Evolutionary conservation across 805 yeast genomes (phyloP).

Genomic region (Teunomyces gatunensis): DNA sequence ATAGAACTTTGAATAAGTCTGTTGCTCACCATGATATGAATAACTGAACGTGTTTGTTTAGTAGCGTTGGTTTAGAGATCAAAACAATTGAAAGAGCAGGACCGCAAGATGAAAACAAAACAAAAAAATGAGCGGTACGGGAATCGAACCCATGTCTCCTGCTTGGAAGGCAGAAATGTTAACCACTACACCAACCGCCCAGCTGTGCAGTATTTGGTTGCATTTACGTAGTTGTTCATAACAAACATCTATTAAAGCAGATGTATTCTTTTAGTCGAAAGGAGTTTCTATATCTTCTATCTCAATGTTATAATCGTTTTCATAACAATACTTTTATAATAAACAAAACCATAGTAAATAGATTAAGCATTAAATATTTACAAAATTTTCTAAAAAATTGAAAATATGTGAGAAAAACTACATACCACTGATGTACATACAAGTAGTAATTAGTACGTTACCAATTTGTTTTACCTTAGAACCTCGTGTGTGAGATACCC

Average conservation of each 20-base stretch:
- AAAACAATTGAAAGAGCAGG: neutral
- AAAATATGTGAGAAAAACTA: no score
- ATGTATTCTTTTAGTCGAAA: no score
- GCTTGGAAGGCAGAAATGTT: constrained; percentile 93
- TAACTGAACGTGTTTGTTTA: neutral
- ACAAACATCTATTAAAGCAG: neutral
- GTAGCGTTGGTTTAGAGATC: neutral
- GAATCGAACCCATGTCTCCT: constrained; percentile 93
- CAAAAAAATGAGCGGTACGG: constrained; percentile 67
- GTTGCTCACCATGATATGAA: neutral
- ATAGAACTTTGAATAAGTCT: constrained; percentile 15
- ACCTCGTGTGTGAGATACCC: no score
- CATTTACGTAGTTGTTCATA: neutral
- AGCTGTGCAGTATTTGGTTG: neutral
- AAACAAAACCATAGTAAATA: no score
- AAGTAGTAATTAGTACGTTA: no score
- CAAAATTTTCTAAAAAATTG: no score
- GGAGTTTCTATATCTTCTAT: no score
- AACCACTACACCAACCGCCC: constrained; percentile 93
- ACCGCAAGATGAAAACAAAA: neutral
- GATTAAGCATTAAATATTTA: no score
- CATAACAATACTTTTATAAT: no score
- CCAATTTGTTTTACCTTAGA: no score
- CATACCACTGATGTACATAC: no score
- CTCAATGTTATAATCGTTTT: no score